Base-by-base conservation (phyloP, 371 early-diverging fungal species). In the Haplosporangium sp. region DNA sequence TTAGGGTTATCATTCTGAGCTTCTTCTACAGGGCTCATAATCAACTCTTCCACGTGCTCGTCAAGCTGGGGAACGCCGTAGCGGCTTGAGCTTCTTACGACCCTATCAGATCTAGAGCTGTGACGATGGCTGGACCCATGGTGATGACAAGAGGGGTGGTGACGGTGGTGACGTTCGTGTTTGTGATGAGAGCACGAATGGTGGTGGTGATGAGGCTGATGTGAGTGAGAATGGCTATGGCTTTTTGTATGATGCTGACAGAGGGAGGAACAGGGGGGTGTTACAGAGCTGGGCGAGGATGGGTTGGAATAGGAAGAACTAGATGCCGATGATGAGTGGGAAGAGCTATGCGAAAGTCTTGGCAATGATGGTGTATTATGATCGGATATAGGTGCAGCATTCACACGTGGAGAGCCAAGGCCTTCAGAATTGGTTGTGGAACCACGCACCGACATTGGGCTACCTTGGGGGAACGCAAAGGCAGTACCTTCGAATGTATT, bases 251-350 rank as follows among this genome's bases (percentile, higher is more conserved):
- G 58, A 53, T 75, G 71, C 27, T 48, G 65, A 38, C 72, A 72
- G 39, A 72, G 60, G 0, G 52, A 69, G 2, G 72, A 77, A 40
- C 72, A 72, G 65, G 77, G 69, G 4, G 77, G 47, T 15, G 73
- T 52, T 2, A 66, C 35, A 17, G 77, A 71, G 58, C 58, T 69
- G 35, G 77, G 77, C 6, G 77, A 77, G 50, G 77, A 77, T 0
- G 66, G n/a, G 27, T 77, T 72, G n/a, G 77, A 77, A 63, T 65
- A 77, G 2, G 77, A 69, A 19, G 77, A 71, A 15, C 53, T 65
- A n/a, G 72, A 72, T 2, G 73, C 69, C 9, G 73, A 66, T 8
- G 77, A 77, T 8, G 69, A 66, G 45, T 61, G 65, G 37, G 64
- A 58, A 2, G 52, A 34, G 20, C 65, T 67, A 50, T 66, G 76